Evolutionary conservation across 2,329 filamentous ascomycete genomes (phyloP).

Genomic region (Ascosphaera aggregata): DNA sequence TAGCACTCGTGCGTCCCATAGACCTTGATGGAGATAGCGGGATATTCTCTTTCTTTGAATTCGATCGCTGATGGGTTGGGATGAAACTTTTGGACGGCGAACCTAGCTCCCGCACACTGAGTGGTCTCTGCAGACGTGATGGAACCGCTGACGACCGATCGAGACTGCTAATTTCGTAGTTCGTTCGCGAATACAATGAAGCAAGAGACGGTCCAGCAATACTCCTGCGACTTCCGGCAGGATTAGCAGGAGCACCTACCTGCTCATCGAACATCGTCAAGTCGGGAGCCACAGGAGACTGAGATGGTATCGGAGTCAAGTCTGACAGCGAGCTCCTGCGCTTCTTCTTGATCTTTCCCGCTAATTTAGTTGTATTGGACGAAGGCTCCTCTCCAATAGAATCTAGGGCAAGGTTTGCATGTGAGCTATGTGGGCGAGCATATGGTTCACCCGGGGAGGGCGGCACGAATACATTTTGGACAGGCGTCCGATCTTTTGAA

Average conservation of each 20-base stretch:
- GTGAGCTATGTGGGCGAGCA: conserved; percentile 20
- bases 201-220: too few species aligned
- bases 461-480: conserved; percentile 26
- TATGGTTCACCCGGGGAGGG: conserved; percentile 23
- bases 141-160: too few species aligned
- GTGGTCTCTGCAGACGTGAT: too few species aligned
- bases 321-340: conserved; percentile 82
- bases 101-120: too few species aligned
- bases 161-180: too few species aligned
- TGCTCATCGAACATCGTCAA: too few species aligned
- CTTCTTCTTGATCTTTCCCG: conserved; percentile 59
- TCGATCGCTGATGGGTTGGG: too few species aligned
- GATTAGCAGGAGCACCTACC: too few species aligned
- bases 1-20: conserved; percentile 13
- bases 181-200: too few species aligned
- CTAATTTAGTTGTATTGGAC: conserved; percentile 21
- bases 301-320: conserved; percentile 42
- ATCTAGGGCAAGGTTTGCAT: conserved; percentile 25
- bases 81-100: too few species aligned
- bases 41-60: conserved; percentile 20
- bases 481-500: conserved; percentile 30
- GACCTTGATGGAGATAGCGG: conserved; percentile 15
- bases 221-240: too few species aligned
- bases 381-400: conserved; percentile 28
- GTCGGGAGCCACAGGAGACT: conserved; percentile 28